These are phyloP conservation scores for Candida tammaniensis DNA, from an alignment of 805 yeast genomes.

Conservation along the genomic window DNA sequence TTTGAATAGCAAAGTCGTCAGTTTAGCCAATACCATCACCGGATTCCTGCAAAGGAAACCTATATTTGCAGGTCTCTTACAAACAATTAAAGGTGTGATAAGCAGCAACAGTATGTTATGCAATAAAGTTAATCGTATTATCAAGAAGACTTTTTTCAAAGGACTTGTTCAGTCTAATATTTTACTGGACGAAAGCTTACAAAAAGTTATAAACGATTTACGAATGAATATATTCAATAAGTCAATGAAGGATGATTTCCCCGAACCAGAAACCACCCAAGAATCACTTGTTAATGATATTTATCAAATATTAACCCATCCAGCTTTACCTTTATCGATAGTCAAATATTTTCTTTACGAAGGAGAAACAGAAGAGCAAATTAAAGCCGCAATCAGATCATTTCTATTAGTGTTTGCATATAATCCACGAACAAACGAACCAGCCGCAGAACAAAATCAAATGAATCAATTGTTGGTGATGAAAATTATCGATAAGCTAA, in stretches of 20 bases:
- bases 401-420: slow-evolving; percentile 9
- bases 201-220: slow-evolving; percentile 6
- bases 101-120: slow-evolving; percentile 4
- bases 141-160: slow-evolving; percentile 9
- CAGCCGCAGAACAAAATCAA: background rate
- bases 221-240: slow-evolving; percentile 8
- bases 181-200: slow-evolving; percentile 11
- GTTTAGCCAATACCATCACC: slow-evolving; percentile 10
- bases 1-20: slow-evolving; percentile 8
- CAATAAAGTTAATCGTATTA: slow-evolving; percentile 10
- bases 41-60: slow-evolving; percentile 14
- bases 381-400: slow-evolving; percentile 13
- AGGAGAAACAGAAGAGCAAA: slow-evolving; percentile 17
- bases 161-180: slow-evolving; percentile 10
- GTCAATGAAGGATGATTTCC: slow-evolving; percentile 8
- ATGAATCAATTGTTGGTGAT: slow-evolving; percentile 19
- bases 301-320: slow-evolving; percentile 11
- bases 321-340: slow-evolving; percentile 6
- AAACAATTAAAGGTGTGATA: slow-evolving; percentile 4
- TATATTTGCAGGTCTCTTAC: slow-evolving; percentile 5
- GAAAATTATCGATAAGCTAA: slow-evolving; percentile 18
- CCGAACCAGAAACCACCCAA: slow-evolving; percentile 10
- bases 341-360: slow-evolving; percentile 10
- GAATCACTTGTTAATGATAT: slow-evolving; percentile 17
- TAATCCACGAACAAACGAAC: slow-evolving; percentile 1